phyloP scores from a whole-genome alignment of 371 early-diverging fungal genomes.

The Circinella minor region DNA sequence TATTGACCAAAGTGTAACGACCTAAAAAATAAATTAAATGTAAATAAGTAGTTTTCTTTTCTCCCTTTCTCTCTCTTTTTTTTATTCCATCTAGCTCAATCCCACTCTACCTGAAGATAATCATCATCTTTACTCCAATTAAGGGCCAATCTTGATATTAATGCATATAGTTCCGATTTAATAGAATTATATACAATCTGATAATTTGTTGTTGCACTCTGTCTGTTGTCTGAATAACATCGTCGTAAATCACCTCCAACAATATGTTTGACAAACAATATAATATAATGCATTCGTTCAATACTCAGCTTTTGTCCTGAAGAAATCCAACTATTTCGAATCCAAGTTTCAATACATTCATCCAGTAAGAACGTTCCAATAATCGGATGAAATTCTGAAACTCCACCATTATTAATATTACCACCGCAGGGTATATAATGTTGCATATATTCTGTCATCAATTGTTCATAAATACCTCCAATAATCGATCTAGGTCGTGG shows the following conservation, averaged over 20 bases:
- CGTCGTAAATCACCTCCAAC: constrained; percentile 31
- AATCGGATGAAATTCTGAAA: not conserved
- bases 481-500: constrained; percentile 18
- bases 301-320: constrained; percentile 18
- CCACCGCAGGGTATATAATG: constrained; percentile 21
- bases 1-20: constrained; percentile 34
- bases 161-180: constrained; percentile 31
- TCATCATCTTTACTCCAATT: constrained; percentile 40
- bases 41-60: not conserved
- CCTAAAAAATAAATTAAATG: constrained; percentile 1
- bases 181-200: constrained; percentile 20
- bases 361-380: constrained; percentile 36
- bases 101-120: constrained; percentile 23
- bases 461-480: constrained; percentile 22
- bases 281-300: constrained; percentile 29
- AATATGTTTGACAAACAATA: constrained; percentile 32
- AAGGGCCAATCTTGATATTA: constrained; percentile 36
- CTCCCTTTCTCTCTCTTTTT: not conserved
- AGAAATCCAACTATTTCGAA: constrained; percentile 36
- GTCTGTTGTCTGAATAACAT: not conserved
- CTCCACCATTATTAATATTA: not conserved
- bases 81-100: not conserved
- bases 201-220: not conserved
- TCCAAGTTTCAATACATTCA: constrained; percentile 36
- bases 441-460: constrained; percentile 29